phyloP scores from a whole-genome alignment of 495 filamentous ascomycete species.

The Hyaloscypha finlandica region DNA sequence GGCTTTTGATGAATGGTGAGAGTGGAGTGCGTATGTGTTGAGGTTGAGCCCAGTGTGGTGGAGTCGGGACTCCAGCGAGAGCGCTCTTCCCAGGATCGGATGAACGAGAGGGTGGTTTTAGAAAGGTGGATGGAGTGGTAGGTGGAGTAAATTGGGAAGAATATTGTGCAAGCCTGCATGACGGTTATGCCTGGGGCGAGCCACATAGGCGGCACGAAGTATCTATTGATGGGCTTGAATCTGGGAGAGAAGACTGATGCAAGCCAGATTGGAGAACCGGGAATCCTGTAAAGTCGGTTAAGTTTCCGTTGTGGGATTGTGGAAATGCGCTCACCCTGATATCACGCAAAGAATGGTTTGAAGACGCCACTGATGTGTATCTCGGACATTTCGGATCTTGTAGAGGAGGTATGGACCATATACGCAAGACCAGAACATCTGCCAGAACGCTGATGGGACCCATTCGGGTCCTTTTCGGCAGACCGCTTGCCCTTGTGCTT shows the following conservation, averaged over 20 bases:
- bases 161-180: constrained; percentile 55
- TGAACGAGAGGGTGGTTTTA: constrained; percentile 32
- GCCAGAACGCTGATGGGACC: constrained; percentile 60
- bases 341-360: constrained; percentile 64
- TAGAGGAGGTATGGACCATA: constrained; percentile 50
- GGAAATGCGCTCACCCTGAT: constrained; percentile 43
- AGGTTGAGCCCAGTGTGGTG: background rate
- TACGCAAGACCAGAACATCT: constrained; percentile 64
- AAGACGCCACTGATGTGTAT: constrained; percentile 68
- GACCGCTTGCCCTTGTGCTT: constrained; percentile 46
- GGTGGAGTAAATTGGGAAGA: constrained; percentile 58
- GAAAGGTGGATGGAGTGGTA: constrained; percentile 50
- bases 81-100: constrained; percentile 36
- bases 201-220: constrained; percentile 60
- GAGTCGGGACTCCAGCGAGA: constrained; percentile 21
- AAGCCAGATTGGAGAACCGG: constrained; percentile 68
- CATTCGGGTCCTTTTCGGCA: constrained; percentile 58
- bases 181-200: constrained; percentile 54
- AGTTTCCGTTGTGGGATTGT: constrained; percentile 6
- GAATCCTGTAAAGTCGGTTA: constrained; percentile 46
- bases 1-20: constrained; percentile 21
- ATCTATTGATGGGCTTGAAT: constrained; percentile 55
- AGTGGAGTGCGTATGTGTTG: background rate
- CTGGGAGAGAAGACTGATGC: constrained; percentile 58
- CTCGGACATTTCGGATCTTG: constrained; percentile 53